Conservation (phyloP, 2,329 filamentous ascomycete species). For the Nemania abortiva region DNA sequence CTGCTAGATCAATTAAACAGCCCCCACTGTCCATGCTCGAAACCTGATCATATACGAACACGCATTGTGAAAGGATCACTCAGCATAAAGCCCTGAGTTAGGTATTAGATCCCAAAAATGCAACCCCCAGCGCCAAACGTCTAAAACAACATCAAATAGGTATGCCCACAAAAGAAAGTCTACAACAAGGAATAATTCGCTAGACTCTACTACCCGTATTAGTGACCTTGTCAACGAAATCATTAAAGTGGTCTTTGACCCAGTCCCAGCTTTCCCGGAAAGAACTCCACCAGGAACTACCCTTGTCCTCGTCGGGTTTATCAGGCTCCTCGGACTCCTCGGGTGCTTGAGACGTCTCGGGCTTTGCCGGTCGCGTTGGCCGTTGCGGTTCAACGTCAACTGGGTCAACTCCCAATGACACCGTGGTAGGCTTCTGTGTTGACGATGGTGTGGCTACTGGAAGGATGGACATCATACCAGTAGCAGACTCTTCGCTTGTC, state of each 20-base stretch:
- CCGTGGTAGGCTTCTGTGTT: conserved; percentile 17
- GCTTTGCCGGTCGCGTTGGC: conserved; percentile 26
- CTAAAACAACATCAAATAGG: not conserved
- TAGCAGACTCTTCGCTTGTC: conserved; percentile 29
- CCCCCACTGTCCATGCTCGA: not conserved
- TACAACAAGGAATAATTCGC: not conserved
- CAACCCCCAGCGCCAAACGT: conserved; percentile 23
- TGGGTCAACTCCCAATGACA: conserved; percentile 26
- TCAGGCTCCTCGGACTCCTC: conserved; percentile 35
- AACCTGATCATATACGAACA: not conserved
- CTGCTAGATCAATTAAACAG: not conserved
- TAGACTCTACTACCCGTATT: conserved; percentile 27
- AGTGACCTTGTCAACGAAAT: conserved; percentile 42
- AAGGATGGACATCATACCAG: conserved; percentile 40
- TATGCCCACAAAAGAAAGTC: conserved; percentile 15
- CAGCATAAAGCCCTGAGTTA: not conserved
- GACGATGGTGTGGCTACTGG: conserved; percentile 35
- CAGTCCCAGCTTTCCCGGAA: conserved; percentile 42
- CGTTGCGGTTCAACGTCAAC: conserved; percentile 7
- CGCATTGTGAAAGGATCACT: not conserved
- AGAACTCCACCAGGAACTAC: conserved; percentile 43
- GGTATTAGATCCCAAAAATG: conserved; percentile 3
- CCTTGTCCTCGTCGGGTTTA: conserved; percentile 16
- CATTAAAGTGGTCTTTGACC: conserved; percentile 46
- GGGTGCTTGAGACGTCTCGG: conserved; percentile 13